Evolutionary conservation across 139 green algal genomes (phyloP), one percentile per base, ranked within the genome.

Genomic region (Chlorella sp.): DNA sequence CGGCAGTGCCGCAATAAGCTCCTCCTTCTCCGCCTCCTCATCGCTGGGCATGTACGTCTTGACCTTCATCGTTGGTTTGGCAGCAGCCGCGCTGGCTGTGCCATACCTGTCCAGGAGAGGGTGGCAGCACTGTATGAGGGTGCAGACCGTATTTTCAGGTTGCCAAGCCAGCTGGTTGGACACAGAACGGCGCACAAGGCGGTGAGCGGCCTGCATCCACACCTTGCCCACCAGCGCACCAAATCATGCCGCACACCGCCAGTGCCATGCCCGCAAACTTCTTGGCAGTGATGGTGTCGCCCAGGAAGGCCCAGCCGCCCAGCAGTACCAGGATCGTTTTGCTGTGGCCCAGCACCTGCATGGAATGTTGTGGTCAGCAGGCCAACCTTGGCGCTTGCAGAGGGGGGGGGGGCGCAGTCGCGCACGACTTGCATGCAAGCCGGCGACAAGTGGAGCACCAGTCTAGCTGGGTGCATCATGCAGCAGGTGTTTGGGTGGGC

Each of bases 271-370:
- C 95, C 34, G 85, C 6, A 36, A 93, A 44, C 88, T 97, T 94
- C 34, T 89, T 87, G 3, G 13, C 34, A 16, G 80, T 91, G 58
- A 97, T 92, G 48, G 79, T 65, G 68, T 97, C 94, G 0, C 93
- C 87, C 51, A 97, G 87, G 83, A 94, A 93, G n/a, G 88, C 34
- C 94, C 92, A 96, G 48, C 93, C 93, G 20, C 89, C 90, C 67
- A 96, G 85, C 79, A 97, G 89, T 77, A 97, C 94, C 65, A 94
- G 74, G 30, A 97, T 79, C 0, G 94, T 97, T 90, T 97, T 97
- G 76, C 90, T 93, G 90, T 97, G 94, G 58, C 94, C 94, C 84
- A 97, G 89, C 70, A 97, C 94, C 94, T 97, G 26, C 0, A n/a
- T n/a, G n/a, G n/a, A n/a, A n/a, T n/a, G n/a, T n/a, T n/a, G n/a